phyloP scores from a whole-genome alignment of 2,329 filamentous ascomycete species.

The Colletotrichum caudatum region DNA sequence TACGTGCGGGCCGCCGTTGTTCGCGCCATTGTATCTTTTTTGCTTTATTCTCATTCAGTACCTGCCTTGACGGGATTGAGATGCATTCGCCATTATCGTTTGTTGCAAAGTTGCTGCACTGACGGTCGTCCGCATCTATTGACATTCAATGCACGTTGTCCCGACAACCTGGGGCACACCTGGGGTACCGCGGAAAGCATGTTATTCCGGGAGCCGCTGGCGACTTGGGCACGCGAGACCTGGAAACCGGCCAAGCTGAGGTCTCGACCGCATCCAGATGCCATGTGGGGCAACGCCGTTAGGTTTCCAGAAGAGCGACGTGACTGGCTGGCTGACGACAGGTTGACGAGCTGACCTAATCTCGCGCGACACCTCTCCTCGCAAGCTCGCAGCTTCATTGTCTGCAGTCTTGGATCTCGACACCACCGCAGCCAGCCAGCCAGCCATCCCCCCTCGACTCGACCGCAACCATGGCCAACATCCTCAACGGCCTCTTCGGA shows the following conservation, averaged over 20 bases:
- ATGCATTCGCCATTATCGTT: not conserved
- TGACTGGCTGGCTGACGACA: conserved; percentile 38
- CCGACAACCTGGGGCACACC: conserved; percentile 12
- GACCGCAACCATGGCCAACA: conserved; percentile 63
- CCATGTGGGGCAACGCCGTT: conserved; percentile 32
- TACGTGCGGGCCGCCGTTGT: conserved; percentile 60
- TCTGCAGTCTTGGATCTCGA: conserved; percentile 39
- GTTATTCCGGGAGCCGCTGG: conserved; percentile 25
- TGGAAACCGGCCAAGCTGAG: conserved; percentile 11
- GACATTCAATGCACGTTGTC: conserved; percentile 29
- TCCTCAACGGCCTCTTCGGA: conserved; percentile 78
- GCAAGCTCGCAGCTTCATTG: conserved; percentile 39
- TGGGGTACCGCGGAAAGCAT: not conserved
- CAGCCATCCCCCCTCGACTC: conserved; percentile 33
- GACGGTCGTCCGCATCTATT: conserved; percentile 33
- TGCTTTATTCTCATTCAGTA: not conserved
- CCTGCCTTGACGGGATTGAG: not conserved
- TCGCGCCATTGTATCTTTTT: conserved; percentile 58
- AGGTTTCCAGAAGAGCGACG: conserved; percentile 39
- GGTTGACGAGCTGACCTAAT: conserved; percentile 39
- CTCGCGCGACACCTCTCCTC: conserved; percentile 39
- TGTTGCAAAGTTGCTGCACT: conserved; percentile 1
- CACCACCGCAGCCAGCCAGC: conserved; percentile 43
- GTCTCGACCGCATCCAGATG: conserved; percentile 33
- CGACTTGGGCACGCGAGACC: conserved; percentile 15